Conservation (phyloP, 2,329 filamentous ascomycete species). For the Xylariaceae sp. region DNA sequence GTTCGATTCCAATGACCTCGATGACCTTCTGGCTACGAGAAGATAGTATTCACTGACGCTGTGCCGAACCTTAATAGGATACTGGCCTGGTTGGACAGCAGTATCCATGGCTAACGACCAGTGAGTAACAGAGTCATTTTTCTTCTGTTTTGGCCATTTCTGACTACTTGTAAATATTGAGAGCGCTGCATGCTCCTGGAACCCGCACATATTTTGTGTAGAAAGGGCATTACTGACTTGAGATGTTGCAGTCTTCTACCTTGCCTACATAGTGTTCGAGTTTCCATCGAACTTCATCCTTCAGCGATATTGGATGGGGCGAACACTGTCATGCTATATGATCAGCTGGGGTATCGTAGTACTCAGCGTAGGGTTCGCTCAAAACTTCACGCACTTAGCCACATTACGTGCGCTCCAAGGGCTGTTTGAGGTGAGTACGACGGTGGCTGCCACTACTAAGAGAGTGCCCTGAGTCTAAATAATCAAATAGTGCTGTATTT, state of each 20-base stretch:
- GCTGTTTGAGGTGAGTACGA: constrained; percentile 39
- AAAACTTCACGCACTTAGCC: constrained; percentile 47
- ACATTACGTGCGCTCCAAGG: constrained; percentile 46
- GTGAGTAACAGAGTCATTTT: too few relatives aligned
- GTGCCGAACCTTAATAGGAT: constrained; percentile 28
- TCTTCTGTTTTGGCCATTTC: too few relatives aligned
- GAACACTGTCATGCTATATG: constrained; percentile 42
- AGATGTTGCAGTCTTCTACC: too few relatives aligned
- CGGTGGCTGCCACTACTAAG: too few relatives aligned
- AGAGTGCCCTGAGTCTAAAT: constrained; percentile 1
- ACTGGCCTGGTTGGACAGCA: constrained; percentile 42
- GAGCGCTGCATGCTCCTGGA: too few relatives aligned
- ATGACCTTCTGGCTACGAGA: background rate
- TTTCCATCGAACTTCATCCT: constrained; percentile 42
- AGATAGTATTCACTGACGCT: constrained; percentile 4
- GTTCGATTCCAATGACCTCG: background rate
- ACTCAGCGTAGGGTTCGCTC: constrained; percentile 45
- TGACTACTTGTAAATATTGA: too few relatives aligned
- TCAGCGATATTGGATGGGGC: constrained; percentile 41
- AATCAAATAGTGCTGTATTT: constrained; percentile 42
- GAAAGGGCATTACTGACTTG: too few relatives aligned
- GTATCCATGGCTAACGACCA: constrained; percentile 44
- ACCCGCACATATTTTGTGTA: too few relatives aligned
- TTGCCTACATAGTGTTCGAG: constrained; percentile 42
- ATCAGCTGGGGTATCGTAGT: constrained; percentile 44